Base-by-base conservation (phyloP, 1,139 yeast species). In the Suhomyces panamericanus region DNA sequence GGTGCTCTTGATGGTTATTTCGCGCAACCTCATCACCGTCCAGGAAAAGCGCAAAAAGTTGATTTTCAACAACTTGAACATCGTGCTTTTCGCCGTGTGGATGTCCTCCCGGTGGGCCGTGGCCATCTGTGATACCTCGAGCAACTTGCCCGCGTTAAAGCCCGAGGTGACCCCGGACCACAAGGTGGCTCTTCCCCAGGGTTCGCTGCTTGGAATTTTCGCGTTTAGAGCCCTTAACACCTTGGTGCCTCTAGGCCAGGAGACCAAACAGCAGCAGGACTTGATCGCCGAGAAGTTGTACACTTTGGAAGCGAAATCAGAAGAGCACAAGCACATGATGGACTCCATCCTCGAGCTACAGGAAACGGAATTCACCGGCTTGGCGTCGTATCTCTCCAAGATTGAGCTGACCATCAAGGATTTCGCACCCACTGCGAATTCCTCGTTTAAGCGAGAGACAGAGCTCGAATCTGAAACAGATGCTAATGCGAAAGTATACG, bases 31-130 rank as follows among this genome's bases (percentile, higher is more conserved):
- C 42, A 59, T 69, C 3, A 57, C 61, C 1, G 62, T 62, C 13
- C 70, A 65, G 30, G 64, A 57, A n/a, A 39, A 60, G 12, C 51
- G 72, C 28, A 61, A 56, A 41, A 53, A 58, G 27, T 54, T 66
- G 35, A 67, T 67, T 1, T 69, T 69, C 48, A 68, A 60, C 46
- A 62, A 67, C 49, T 57, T 69, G 38, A 68, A 67, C 48, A 60
- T 69, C 33, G 51, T 57, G 11, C 46, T 69, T 16, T 67, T 64
- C 42, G 59, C 63, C 27, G 47, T 61, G 13, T 69, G 70, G 70
- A 60, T 66, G 35, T 28, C 56, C 1, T 60, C 65, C 32, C 54
- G 69, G 38, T 47, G 42, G 42, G 27, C 31, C 1, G n/a, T 35
- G 10, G 16, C 43, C 15, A 20, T 39, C 8, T 22, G 38, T 8